Evolutionary conservation across 306 rosid species (phyloP).

Genomic region (Crotalaria pallida): DNA sequence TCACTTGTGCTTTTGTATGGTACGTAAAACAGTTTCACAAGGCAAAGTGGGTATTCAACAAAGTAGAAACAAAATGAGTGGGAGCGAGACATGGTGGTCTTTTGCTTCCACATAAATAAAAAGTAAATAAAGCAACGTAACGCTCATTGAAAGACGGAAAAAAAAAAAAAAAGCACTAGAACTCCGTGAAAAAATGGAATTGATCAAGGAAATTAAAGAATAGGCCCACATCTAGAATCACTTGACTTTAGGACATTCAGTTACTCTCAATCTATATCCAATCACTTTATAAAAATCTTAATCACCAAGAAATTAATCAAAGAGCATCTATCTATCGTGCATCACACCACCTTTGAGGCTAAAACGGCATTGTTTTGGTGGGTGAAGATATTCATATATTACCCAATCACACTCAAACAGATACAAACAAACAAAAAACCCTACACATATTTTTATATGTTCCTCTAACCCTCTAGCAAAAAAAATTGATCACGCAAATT

Average conservation of each 20-base stretch:
- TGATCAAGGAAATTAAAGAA: background rate
- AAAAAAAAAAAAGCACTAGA: too few species aligned
- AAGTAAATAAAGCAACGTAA: background rate
- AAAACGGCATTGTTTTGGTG: background rate
- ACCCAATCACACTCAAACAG: background rate
- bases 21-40: background rate
- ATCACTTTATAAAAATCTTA: slow-evolving; percentile 27
- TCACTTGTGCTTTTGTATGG: background rate
- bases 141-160: slow-evolving; percentile 16
- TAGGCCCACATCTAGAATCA: slow-evolving; percentile 23
- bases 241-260: slow-evolving; percentile 39
- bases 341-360: slow-evolving; percentile 8
- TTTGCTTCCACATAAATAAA: slow-evolving; percentile 14
- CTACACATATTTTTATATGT: background rate
- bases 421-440: background rate
- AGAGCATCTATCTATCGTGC: too few species aligned
- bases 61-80: background rate
- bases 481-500: too few species aligned
- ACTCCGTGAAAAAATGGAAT: background rate
- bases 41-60: background rate
- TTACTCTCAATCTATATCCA: background rate
- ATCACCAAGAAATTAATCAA: slow-evolving; percentile 38
- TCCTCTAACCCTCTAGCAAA: background rate
- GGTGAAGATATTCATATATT: slow-evolving; percentile 16
- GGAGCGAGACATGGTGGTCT: background rate